phyloP scores from a whole-genome alignment of 1,139 yeast species.

The Ashbya aceris region DNA sequence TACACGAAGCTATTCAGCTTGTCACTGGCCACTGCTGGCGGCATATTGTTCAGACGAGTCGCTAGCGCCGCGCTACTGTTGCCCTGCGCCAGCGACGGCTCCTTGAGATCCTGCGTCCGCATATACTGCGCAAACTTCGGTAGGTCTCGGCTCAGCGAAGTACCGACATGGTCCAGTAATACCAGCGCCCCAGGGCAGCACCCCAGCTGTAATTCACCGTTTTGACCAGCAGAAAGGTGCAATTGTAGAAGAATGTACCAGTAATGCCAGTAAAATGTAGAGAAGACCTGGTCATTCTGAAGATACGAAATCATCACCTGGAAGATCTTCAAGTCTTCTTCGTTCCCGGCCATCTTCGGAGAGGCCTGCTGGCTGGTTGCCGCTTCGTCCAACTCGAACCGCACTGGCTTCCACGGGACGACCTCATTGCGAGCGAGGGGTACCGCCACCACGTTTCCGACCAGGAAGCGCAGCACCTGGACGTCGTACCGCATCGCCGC shows the following conservation, averaged over 20 bases:
- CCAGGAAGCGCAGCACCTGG: slow-evolving; percentile 13
- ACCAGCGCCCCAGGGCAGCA: slow-evolving; percentile 18
- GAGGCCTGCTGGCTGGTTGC: background rate
- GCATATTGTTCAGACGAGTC: slow-evolving; percentile 8
- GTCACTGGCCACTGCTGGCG: slow-evolving; percentile 6
- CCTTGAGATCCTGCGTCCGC: slow-evolving; percentile 10
- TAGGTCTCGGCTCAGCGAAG: slow-evolving; percentile 16
- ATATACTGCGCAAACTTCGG: slow-evolving; percentile 14
- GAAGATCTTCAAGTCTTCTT: slow-evolving; percentile 14
- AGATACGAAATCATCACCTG: slow-evolving; percentile 27
- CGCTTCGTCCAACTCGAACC: background rate
- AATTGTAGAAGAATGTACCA: slow-evolving; percentile 21
- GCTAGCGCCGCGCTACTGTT: slow-evolving; percentile 4
- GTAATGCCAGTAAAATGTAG: slow-evolving; percentile 28
- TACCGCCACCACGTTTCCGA: background rate
- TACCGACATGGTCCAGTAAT: slow-evolving; percentile 13
- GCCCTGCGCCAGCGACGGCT: background rate
- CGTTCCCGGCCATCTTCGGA: background rate
- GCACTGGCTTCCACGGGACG: slow-evolving; percentile 1
- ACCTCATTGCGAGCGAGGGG: background rate
- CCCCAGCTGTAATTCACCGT: slow-evolving; percentile 1
- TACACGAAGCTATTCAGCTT: slow-evolving; percentile 19
- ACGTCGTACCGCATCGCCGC: slow-evolving; percentile 22
- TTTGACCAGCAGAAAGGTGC: slow-evolving; percentile 5
- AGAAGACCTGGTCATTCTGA: slow-evolving; percentile 22